A percentile compares a stretch with the other conserved stretches of the same genome.
Conservation (phyloP, 352 stramenopile genomes). For the Pythium insidiosum region DNA sequence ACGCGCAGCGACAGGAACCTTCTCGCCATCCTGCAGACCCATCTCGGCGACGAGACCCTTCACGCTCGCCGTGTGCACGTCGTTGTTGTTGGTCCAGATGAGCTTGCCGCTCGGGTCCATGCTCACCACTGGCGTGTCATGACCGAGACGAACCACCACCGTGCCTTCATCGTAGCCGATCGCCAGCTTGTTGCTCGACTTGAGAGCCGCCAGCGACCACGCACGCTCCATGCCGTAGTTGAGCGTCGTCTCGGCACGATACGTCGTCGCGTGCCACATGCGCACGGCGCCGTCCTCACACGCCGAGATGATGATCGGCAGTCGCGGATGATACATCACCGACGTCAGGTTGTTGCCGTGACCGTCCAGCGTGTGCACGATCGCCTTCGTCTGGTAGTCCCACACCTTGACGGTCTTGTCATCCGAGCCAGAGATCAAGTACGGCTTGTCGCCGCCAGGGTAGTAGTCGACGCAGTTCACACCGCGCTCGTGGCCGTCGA, state of each 20-base stretch:
- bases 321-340: constrained; percentile 88
- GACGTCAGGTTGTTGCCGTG: constrained; percentile 91
- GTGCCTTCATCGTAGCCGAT: constrained; percentile 52
- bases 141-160: constrained; percentile 81
- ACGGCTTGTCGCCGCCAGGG: too few species aligned
- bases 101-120: constrained; percentile 98
- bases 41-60: constrained; percentile 82
- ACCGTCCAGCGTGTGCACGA: constrained; percentile 89
- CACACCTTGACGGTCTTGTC: too few species aligned
- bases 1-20: constrained; percentile 67
- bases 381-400: constrained; percentile 92
- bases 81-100: constrained; percentile 98
- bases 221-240: constrained; percentile 93
- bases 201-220: constrained; percentile 69
- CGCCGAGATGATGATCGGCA: constrained; percentile 64
- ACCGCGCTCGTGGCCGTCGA: constrained; percentile 75
- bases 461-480: constrained; percentile 94
- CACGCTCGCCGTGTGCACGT: constrained; percentile 94
- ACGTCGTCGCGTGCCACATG: constrained; percentile 33
- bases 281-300: constrained; percentile 86
- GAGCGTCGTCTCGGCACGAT: constrained; percentile 83
- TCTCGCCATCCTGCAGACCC: constrained; percentile 84
- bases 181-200: constrained; percentile 43
- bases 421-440: too few species aligned
- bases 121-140: constrained; percentile 96